Percentiles rank a stretch among this genome's conserved stretches.
phyloP scores from a whole-genome alignment of 176 grass and related monocot genomes.

The Carex scoparia region DNA sequence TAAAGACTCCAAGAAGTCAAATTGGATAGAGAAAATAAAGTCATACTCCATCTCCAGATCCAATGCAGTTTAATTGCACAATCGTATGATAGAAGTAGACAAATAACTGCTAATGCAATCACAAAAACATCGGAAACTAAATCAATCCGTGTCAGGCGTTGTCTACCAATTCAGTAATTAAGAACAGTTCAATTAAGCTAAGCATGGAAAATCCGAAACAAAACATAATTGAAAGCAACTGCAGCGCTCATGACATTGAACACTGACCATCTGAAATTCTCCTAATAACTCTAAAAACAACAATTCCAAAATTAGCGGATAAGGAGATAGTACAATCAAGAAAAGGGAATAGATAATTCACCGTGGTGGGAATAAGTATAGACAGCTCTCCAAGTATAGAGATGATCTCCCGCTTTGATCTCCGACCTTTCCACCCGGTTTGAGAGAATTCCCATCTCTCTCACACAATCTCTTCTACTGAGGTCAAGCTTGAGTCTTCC shows the following conservation, averaged over 20 bases:
- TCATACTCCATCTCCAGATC: neutral
- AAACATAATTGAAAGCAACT: neutral
- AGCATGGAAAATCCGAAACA: neutral
- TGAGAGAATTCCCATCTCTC: conserved; percentile 72
- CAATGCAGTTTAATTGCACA: neutral
- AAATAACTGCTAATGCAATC: neutral
- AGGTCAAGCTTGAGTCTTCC: neutral
- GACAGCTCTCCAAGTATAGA: conserved; percentile 87
- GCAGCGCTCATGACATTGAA: neutral
- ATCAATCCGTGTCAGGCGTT: neutral
- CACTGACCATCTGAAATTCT: conserved; percentile 1
- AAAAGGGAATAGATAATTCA: conserved; percentile 18
- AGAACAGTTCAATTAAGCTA: neutral
- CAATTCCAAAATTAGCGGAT: neutral
- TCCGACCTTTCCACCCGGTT: conserved; percentile 67
- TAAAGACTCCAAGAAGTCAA: neutral
- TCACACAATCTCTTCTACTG: neutral
- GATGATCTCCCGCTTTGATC: conserved; percentile 84
- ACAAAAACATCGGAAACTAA: neutral
- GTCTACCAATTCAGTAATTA: neutral
- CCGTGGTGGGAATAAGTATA: conserved; percentile 96
- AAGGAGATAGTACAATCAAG: neutral
- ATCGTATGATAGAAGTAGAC: neutral
- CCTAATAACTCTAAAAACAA: neutral
- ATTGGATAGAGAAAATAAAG: neutral